Base-by-base conservation (phyloP, 1,139 yeast species). In the Ogataea hybrid region DNA sequence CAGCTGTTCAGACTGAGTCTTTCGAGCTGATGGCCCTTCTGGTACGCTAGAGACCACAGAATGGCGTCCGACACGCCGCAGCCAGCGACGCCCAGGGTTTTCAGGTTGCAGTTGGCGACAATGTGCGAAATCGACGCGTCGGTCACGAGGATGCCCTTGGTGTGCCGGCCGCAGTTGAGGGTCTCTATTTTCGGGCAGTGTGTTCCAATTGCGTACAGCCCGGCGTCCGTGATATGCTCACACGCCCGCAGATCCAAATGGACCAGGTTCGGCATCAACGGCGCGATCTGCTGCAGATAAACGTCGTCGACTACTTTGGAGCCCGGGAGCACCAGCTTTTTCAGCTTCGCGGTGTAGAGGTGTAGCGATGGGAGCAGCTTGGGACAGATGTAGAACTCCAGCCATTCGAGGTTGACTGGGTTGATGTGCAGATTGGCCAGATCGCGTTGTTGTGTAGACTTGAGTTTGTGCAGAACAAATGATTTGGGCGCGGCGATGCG, bases 21-120 rank as follows among this genome's bases (percentile, higher is more conserved):
- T 54, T 79, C 80, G 5, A 90, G 58, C 3, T 66, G 56, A 2
- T 59, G 58, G 28, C 86, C 84, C 45, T 85, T 74, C 47, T 70
- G 63, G 18, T 74, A 62, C 0, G 92, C 90, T 34, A 89, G 65
- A 56, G 85, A 92, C 95, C 95, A 87, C 20, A 90, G 66, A 6
- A 84, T 71, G 36, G 79, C 72, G 64, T 90, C 96, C 15, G 85
- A 77, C 21, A 90, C 73, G 42, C 76, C 70, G 61, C 96, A 87
- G 6, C 97, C 97, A 0, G 97, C 96, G 12, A 88, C 65, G 0
- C 97, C 97, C 36, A 90, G 69, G 0, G 97, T 89, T 37, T 70
- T 70, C 32, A 89, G 65, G 11, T 69, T 61, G 3, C 78, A 72
- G 53, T 77, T 77, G 32, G 70, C 69, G 6, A 81, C 75, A 25